Percentiles rank a stretch among this genome's conserved stretches.
phyloP scores from a whole-genome alignment of 2,329 filamentous ascomycete species.

The Aspergillus pseudoglaucus region DNA sequence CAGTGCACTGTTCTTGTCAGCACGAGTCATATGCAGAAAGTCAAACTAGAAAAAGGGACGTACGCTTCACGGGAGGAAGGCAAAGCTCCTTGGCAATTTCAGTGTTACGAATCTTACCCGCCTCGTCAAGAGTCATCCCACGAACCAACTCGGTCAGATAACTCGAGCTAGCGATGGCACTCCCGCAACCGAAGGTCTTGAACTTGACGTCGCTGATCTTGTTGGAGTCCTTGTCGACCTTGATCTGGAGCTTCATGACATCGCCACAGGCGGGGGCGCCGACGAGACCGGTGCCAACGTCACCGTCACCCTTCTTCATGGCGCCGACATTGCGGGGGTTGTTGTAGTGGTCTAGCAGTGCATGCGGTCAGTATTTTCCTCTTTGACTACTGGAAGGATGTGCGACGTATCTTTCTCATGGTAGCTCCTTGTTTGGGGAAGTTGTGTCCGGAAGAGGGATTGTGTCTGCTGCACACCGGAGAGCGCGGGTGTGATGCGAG shows the following conservation, averaged over 20 bases:
- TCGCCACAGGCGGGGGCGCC: slow-evolving; percentile 86
- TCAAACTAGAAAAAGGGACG: slow-evolving; percentile 33
- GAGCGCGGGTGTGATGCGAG: slow-evolving; percentile 45
- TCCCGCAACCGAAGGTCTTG: slow-evolving; percentile 95
- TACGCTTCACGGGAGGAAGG: slow-evolving; percentile 82
- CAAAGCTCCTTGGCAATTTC: slow-evolving; percentile 97
- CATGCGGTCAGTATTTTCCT: slow-evolving; percentile 12
- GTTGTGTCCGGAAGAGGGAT: slow-evolving; percentile 34
- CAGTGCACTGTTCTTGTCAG: slow-evolving; percentile 60
- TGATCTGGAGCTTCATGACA: slow-evolving; percentile 91
- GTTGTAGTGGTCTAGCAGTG: slow-evolving; percentile 74
- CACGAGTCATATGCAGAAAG: slow-evolving; percentile 7
- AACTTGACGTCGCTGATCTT: slow-evolving; percentile 93
- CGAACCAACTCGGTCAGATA: slow-evolving; percentile 92
- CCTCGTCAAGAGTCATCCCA: slow-evolving; percentile 94
- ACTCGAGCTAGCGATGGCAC: slow-evolving; percentile 87
- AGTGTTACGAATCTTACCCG: slow-evolving; percentile 86
- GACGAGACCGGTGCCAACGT: slow-evolving; percentile 87
- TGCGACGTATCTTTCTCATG: slow-evolving; percentile 58
- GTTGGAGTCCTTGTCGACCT: slow-evolving; percentile 79
- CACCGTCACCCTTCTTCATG: slow-evolving; percentile 69
- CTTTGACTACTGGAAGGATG: neutral
- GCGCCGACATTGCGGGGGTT: slow-evolving; percentile 71
- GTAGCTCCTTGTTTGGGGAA: slow-evolving; percentile 45
- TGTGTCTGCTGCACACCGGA: slow-evolving; percentile 33